phyloP scores from a whole-genome alignment of 148 eudicot species.

The Cornus kousa region DNA sequence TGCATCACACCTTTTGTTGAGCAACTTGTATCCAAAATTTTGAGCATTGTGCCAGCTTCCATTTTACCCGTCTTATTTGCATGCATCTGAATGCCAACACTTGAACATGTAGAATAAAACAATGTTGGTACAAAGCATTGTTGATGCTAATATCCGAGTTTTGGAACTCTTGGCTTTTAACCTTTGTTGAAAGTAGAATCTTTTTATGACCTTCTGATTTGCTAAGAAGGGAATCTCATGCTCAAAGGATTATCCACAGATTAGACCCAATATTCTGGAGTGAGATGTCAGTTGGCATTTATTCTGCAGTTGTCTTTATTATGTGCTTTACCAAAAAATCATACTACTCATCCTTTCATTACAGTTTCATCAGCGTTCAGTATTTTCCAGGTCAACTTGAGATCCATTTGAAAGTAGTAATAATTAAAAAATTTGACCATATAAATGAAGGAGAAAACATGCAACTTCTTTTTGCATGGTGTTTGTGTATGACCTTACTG shows the following conservation, averaged over 20 bases:
- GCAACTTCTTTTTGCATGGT: not conserved
- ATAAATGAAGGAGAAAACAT: not conserved
- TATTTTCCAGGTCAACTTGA: not conserved
- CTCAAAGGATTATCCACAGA: not conserved
- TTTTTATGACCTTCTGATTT: not conserved
- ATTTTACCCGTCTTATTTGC: not conserved
- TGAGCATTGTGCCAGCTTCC: not conserved
- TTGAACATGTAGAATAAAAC: not conserved
- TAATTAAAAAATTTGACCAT: not conserved
- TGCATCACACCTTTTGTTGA: not conserved
- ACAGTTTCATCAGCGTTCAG: not conserved
- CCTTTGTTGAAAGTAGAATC: not conserved
- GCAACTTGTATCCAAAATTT: not conserved
- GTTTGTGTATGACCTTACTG: not conserved
- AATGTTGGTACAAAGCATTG: not conserved
- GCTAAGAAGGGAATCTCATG: not conserved
- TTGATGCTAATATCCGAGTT: not conserved
- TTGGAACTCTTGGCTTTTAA: too few species aligned
- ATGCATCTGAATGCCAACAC: not conserved
- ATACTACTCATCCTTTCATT: not conserved
- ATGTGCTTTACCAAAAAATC: not conserved
- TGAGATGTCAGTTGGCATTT: not conserved
- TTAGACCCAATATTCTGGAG: not conserved
- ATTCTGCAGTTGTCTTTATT: not conserved
- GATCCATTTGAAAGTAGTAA: not conserved